A percentile compares a stretch with the other conserved stretches of the same genome.
phyloP scores from a whole-genome alignment of 2,329 filamentous ascomycete species.

The Ophiocordyceps robertsii region DNA sequence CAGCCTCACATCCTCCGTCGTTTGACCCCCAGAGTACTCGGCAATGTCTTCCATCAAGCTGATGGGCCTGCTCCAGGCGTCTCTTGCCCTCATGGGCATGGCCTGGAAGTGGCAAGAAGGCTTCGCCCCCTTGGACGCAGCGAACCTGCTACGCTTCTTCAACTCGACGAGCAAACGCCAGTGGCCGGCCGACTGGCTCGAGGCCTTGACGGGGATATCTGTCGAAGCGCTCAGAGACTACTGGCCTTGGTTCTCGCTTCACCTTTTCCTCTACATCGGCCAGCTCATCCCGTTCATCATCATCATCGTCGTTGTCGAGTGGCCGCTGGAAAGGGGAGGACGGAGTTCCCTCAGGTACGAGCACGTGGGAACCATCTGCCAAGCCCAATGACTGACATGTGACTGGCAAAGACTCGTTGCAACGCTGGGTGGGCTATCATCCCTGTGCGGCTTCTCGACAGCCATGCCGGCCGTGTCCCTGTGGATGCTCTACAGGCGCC shows the following conservation, averaged over 20 bases:
- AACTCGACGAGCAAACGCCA: not conserved
- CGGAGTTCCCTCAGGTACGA: not conserved
- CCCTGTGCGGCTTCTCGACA: conserved; percentile 1
- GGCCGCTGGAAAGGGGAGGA: not conserved
- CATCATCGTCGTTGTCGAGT: conserved; percentile 2
- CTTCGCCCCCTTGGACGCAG: not conserved
- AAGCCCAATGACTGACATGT: not conserved
- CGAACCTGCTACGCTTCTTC: not conserved
- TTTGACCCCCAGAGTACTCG: not conserved
- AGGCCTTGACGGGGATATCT: conserved; percentile 1
- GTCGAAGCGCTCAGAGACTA: not conserved
- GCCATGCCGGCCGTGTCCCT: conserved; percentile 3
- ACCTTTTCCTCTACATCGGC: conserved; percentile 5
- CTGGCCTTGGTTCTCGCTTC: conserved; percentile 6
- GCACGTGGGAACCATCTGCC: too few relatives aligned
- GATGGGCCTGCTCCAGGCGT: conserved; percentile 1
- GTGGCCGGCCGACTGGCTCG: not conserved
- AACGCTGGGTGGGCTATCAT: not conserved
- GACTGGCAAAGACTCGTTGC: not conserved
- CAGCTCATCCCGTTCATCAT: conserved; percentile 2
- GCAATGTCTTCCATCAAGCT: not conserved
- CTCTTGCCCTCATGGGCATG: conserved; percentile 1
- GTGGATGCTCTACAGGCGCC: not conserved
- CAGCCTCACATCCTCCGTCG: too few relatives aligned
- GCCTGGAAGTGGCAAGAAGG: conserved; percentile 3